Evolutionary conservation across 495 filamentous ascomycete genomes (phyloP), one percentile per base, ranked within the genome.

Genomic region (Penicillium waksmanii): DNA sequence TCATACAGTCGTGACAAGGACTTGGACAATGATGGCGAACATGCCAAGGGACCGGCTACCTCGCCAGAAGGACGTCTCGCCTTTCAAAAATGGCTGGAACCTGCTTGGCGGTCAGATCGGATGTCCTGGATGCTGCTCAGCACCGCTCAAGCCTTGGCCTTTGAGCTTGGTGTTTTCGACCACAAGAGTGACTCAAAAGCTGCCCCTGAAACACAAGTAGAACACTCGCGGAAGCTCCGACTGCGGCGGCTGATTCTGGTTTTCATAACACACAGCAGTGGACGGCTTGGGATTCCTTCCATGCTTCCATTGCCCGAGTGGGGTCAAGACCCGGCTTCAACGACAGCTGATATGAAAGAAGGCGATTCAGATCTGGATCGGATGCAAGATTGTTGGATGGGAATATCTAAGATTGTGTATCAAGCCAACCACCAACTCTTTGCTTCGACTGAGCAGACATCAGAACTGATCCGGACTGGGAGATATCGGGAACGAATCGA

Each of bases 121-220:
- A 96, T 98, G 93, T 96, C 91, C 63, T 97, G 95, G 96, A 98
- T 97, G 91, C 72, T 98, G 13, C 82, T 98, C 48, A 95, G 92
- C 57, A 95, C 90, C 33, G 92, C 92, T 5, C 87, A 95, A 76
- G 87, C 92, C 2, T 77, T 98, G 38, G 90, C 93, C 1, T 96
- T 95, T 57, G 95, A 98, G 72, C 84, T 98, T 17, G 95, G 95
- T 15, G 91, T 98, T 3, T 98, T 98, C 57, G 95, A 97, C 60
- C 85, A 91, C 44, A 88, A 89, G 56, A 89, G 86, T 51, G 87
- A 75, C 12, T 43, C 63, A 5, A 72, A 71, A 50, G 33, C 57
- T 0, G 63, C 60, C 42, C 82, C 87, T n/a, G 88, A 90, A 64
- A 77, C 84, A 0, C 67, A 66, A 0, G 55, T 71, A 12, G 94